Evolutionary conservation across 805 yeast species (phyloP).

Genomic region (Candida ortonii): DNA sequence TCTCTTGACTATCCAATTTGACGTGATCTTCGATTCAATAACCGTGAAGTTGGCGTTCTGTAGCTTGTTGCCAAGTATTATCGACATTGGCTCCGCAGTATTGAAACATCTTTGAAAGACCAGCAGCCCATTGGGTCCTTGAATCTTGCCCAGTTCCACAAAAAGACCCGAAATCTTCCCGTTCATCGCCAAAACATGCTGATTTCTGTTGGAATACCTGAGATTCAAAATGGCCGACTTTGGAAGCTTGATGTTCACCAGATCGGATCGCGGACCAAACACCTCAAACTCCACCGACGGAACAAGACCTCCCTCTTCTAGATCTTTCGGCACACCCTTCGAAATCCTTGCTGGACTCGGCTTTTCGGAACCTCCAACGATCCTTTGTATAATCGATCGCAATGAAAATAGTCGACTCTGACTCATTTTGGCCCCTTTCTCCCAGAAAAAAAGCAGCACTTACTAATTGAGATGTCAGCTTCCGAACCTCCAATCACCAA

Average conservation of each 20-base stretch:
- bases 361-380: constrained; percentile 10
- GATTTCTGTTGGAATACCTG: constrained; percentile 36
- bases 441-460: too few species aligned
- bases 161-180: constrained; percentile 36
- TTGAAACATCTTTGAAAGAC: constrained; percentile 37
- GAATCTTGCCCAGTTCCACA: constrained; percentile 27
- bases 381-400: constrained; percentile 18
- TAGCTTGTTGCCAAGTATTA: constrained; percentile 36
- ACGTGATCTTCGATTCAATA: constrained; percentile 26
- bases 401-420: constrained; percentile 18
- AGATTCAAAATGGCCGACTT: constrained; percentile 37
- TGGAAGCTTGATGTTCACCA: constrained; percentile 45
- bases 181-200: constrained; percentile 42
- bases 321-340: constrained; percentile 33
- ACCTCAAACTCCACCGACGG: constrained; percentile 43
- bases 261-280: constrained; percentile 37
- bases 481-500: too few species aligned
- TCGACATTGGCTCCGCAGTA: constrained; percentile 29
- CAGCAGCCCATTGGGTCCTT: constrained; percentile 15
- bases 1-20: constrained; percentile 38
- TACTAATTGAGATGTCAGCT: too few species aligned
- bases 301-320: constrained; percentile 46
- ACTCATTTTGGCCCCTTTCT: too few species aligned
- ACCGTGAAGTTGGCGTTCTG: constrained; percentile 36
- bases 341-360: constrained; percentile 23